phyloP scores from a whole-genome alignment of 495 filamentous ascomycete genomes.

The Aspergillus asperescens region DNA sequence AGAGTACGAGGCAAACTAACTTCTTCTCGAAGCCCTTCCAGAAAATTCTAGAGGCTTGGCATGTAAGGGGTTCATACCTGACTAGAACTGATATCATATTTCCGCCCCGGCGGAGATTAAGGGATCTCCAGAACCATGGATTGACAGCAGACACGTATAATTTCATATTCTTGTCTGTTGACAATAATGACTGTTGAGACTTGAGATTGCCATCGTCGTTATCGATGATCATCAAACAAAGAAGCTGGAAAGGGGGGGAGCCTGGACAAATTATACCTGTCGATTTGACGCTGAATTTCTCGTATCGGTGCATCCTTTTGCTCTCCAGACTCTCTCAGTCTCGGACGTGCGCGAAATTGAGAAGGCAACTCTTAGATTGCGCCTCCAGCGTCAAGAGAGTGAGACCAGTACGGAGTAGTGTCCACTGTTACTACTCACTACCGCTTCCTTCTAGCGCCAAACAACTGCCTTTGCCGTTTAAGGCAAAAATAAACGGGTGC shows the following conservation, averaged over 20 bases:
- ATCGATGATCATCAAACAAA: not conserved
- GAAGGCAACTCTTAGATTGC: not conserved
- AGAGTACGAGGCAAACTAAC: no score
- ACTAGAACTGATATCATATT: not conserved
- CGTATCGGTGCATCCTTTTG: not conserved
- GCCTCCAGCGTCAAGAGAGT: not conserved
- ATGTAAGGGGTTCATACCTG: not conserved
- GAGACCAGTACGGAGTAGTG: no score
- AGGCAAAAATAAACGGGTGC: not conserved
- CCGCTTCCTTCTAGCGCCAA: not conserved
- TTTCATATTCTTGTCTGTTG: not conserved
- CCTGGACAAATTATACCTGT: not conserved
- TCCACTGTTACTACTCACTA: no score
- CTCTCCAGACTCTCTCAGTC: not conserved
- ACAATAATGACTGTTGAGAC: no score
- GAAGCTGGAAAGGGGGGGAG: not conserved
- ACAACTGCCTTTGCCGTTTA: not conserved
- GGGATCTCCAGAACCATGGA: not conserved
- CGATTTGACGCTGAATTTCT: not conserved
- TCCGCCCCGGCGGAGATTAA: not conserved
- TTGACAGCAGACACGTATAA: not conserved
- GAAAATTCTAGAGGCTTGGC: conserved; percentile 30
- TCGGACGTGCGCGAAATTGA: not conserved
- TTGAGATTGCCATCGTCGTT: no score
- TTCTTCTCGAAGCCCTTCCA: no score